Conservation (phyloP, 2,329 filamentous ascomycete genomes). For the Claviceps arundinis region DNA sequence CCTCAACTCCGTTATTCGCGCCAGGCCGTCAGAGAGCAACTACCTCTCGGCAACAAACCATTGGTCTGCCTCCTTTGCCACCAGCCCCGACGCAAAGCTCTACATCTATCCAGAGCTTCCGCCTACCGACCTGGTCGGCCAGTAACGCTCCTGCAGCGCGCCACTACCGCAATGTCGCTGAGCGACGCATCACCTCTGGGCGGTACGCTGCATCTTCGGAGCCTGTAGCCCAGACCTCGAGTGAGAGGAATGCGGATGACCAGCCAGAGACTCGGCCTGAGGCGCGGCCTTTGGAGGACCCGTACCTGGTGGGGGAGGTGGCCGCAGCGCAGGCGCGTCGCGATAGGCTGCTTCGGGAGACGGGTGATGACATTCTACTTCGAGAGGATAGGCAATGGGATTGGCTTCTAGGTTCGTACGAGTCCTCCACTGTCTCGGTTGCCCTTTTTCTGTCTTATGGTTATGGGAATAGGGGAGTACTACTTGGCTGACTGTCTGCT, state of each 20-base stretch:
- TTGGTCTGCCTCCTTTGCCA: slow-evolving; percentile 39
- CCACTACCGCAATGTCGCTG: slow-evolving; percentile 51
- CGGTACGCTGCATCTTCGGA: slow-evolving; percentile 19
- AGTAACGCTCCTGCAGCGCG: slow-evolving; percentile 39
- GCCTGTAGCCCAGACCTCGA: slow-evolving; percentile 9
- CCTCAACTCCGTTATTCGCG: slow-evolving; percentile 2
- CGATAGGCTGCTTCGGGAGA: slow-evolving; percentile 45
- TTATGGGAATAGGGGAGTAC: background rate
- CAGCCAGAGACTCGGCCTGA: background rate
- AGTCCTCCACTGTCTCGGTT: background rate
- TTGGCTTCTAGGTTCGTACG: slow-evolving; percentile 40
- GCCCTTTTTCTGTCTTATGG: background rate
- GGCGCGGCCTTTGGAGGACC: slow-evolving; percentile 48
- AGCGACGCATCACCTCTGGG: slow-evolving; percentile 41
- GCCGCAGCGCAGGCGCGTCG: slow-evolving; percentile 44
- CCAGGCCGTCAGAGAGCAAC: slow-evolving; percentile 12
- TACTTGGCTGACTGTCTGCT: background rate
- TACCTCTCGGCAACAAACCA: slow-evolving; percentile 19
- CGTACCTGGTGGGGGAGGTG: slow-evolving; percentile 52
- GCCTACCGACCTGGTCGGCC: slow-evolving; percentile 45
- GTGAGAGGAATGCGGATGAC: background rate
- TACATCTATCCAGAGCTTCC: slow-evolving; percentile 38
- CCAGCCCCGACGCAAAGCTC: slow-evolving; percentile 22
- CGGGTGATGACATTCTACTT: slow-evolving; percentile 38
- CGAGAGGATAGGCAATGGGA: slow-evolving; percentile 48